Percentiles rank a stretch among this genome's conserved stretches.
These are phyloP conservation scores for Aspergillus melleus DNA, from an alignment of 2,329 filamentous ascomycete species.

Conservation along the genomic window DNA sequence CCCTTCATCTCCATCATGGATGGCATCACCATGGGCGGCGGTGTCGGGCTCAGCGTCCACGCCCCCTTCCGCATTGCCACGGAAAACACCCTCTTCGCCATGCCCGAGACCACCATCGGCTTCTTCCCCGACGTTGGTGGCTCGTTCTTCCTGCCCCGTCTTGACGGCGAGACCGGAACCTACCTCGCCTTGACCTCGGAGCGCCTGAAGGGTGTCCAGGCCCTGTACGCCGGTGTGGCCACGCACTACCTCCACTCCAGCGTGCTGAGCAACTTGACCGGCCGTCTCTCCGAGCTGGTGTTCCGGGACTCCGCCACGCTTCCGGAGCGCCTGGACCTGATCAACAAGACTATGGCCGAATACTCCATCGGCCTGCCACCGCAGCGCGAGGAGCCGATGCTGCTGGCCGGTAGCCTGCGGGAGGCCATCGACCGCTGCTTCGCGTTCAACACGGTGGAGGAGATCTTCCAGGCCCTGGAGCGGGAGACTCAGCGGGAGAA, in stretches of 20 bases:
- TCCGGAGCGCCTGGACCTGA: constrained; percentile 64
- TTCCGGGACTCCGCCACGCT: constrained; percentile 76
- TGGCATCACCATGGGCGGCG: constrained; percentile 97
- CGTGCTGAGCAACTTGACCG: constrained; percentile 75
- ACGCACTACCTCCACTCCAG: constrained; percentile 97
- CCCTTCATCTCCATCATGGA: constrained; percentile 96
- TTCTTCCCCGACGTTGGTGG: constrained; percentile 98
- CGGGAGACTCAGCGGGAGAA: constrained; percentile 51
- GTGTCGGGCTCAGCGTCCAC: constrained; percentile 90
- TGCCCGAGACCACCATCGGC: constrained; percentile 97
- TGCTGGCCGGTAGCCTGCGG: constrained; percentile 69
- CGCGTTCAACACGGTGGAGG: constrained; percentile 62
- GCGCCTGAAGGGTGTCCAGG: constrained; percentile 76
- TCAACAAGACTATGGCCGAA: constrained; percentile 89
- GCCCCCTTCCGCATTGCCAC: constrained; percentile 96
- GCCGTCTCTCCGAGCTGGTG: constrained; percentile 81
- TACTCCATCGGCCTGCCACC: constrained; percentile 79
- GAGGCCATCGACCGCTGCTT: constrained; percentile 84
- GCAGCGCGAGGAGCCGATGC: constrained; percentile 60
- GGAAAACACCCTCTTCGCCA: constrained; percentile 91
- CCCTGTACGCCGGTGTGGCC: constrained; percentile 86
- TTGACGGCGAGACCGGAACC: constrained; percentile 83
- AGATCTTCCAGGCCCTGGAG: constrained; percentile 69
- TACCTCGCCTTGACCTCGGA: constrained; percentile 93
- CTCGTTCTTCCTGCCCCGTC: constrained; percentile 89